Percentiles rank a stretch among this genome's conserved stretches.
phyloP scores from a whole-genome alignment of 805 yeast species.

The Yueomyces sp. region DNA sequence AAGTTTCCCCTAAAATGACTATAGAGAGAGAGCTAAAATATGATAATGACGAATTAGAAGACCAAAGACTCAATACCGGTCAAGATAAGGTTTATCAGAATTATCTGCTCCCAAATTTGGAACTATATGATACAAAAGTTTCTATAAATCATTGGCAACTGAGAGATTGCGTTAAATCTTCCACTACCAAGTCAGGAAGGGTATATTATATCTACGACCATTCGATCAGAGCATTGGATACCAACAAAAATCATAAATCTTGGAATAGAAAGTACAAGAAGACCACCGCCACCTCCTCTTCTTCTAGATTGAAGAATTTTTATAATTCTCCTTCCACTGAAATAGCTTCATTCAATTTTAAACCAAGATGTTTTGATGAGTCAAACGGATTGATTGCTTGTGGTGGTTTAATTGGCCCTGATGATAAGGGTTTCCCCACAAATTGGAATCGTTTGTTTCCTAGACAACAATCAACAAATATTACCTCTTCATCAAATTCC shows the following conservation, averaged over 20 bases:
- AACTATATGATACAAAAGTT: slow-evolving; percentile 20
- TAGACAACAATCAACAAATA: slow-evolving; percentile 6
- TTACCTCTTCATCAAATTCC: neutral
- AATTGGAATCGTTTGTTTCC: slow-evolving; percentile 2
- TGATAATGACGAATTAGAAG: neutral
- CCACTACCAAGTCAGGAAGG: slow-evolving; percentile 28
- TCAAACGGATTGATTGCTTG: slow-evolving; percentile 38
- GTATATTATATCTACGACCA: slow-evolving; percentile 49
- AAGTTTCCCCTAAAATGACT: no score
- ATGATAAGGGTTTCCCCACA: slow-evolving; percentile 20
- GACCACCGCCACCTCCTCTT: neutral
- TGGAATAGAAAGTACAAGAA: no score
- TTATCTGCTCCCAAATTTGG: slow-evolving; percentile 21
- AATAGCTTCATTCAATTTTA: slow-evolving; percentile 41
- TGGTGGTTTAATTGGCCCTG: slow-evolving; percentile 36
- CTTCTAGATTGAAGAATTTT: neutral
- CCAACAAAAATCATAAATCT: slow-evolving; percentile 5
- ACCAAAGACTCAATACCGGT: slow-evolving; percentile 15
- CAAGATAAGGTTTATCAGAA: slow-evolving; percentile 21
- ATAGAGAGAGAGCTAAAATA: no score
- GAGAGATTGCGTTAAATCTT: slow-evolving; percentile 53
- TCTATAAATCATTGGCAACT: slow-evolving; percentile 61
- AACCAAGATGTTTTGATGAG: slow-evolving; percentile 60
- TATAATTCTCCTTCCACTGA: slow-evolving; percentile 17
- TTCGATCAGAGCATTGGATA: slow-evolving; percentile 33